Evolutionary conservation across 2,329 filamentous ascomycete species (phyloP), one percentile per base, ranked within the genome.

Genomic region (Blastomyces emzantsi): DNA sequence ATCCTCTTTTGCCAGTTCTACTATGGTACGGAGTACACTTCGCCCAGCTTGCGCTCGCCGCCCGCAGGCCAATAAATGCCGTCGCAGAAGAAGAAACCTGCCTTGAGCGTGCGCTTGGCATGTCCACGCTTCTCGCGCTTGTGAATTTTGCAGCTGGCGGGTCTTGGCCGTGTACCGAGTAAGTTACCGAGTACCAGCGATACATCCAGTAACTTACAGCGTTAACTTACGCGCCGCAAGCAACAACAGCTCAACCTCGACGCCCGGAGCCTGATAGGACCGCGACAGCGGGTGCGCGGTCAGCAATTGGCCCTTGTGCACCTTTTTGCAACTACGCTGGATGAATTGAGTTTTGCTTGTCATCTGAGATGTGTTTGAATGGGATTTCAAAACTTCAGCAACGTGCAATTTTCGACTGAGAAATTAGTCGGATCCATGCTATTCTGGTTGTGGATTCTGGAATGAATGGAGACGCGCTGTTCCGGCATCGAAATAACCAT

Each of bases 391-490:
- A 45, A 49, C 33, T 49, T 60, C n/a, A 30, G 25, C 15, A 57
- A 57, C 55, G 4, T 19, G 22, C 57, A 60, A 60, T 60, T 60
- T 60, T 49, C 57, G 43, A 47, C 57, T 33, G 57, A 49, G 57
- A 60, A 60, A 60, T 60, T 47, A 60, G 57, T 49, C 57, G 25
- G 43, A 60, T 60, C 57, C 57, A 49, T 60, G 41, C 43, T 60
- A 49, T 30, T 45, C 45, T 45, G 45, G 39, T 39, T 39, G 36
- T 60, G 39, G 25, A 47, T 33, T 60, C 25, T 30, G 43, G 57
- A 33, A 45, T 19, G 5, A 45, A 45, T 47, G 57, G 39, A 25
- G 57, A 57, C 55, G 52, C 5, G 22, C 41, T 49, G 41, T 33
- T 6, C 57, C 43, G 28, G n/a, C 11, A 22, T 49, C 57, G 15